Evolutionary conservation across 805 yeast genomes (phyloP).

Genomic region (Spathaspora passalidarum): DNA sequence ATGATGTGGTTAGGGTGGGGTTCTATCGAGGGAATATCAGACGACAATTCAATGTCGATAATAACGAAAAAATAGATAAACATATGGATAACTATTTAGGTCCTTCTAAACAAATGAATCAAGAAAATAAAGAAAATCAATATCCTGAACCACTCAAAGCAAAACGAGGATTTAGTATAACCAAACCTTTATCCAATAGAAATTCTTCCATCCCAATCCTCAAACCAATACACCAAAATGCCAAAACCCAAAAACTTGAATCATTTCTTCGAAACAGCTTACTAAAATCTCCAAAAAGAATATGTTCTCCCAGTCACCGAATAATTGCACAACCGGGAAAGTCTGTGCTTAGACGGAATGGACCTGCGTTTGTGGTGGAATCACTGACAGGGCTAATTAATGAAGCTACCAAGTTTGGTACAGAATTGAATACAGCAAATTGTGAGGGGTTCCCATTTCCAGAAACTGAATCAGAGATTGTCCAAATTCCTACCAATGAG

Average conservation of each 20-base stretch:
- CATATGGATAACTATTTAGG: constrained; percentile 24
- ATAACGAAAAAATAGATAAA: constrained; percentile 28
- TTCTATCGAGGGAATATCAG: constrained; percentile 10
- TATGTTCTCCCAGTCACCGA: constrained; percentile 43
- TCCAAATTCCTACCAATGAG: constrained; percentile 53
- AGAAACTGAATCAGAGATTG: constrained; percentile 52
- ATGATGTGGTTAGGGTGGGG: constrained; percentile 33
- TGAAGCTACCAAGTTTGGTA: constrained; percentile 69
- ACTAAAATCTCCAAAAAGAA: constrained; percentile 34
- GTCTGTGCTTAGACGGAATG: constrained; percentile 5
- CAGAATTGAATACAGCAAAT: constrained; percentile 62
- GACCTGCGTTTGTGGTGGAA: constrained; percentile 49
- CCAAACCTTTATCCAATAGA: constrained; percentile 15
- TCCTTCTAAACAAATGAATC: constrained; percentile 2
- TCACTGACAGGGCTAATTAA: constrained; percentile 57
- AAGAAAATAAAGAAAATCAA: constrained; percentile 32
- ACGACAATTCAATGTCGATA: constrained; percentile 7
- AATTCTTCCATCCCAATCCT: constrained; percentile 22
- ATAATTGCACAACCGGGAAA: constrained; percentile 9
- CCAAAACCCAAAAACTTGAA: background rate
- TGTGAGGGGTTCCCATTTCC: constrained; percentile 64
- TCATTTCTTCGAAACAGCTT: background rate
- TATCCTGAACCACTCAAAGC: constrained; percentile 24
- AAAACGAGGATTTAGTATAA: constrained; percentile 16
- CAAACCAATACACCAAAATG: constrained; percentile 19